These are phyloP conservation scores for Suillus hirtellus DNA, from an alignment of 768 basidiomycete genomes.

Conservation along the genomic window DNA sequence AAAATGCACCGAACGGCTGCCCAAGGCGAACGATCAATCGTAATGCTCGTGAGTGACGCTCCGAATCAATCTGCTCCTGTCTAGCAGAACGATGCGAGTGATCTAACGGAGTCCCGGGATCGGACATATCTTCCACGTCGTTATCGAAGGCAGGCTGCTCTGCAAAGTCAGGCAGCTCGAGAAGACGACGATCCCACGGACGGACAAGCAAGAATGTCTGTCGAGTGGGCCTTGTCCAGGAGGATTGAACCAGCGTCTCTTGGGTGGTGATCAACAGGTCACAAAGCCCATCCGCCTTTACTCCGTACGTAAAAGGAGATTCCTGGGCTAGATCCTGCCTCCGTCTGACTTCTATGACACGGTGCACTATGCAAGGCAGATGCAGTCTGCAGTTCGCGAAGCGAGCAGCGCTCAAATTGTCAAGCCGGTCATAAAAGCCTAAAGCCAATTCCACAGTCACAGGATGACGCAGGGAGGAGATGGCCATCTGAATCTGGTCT, in stretches of 20 bases:
- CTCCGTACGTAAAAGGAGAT: not conserved
- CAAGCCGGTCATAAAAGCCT: not conserved
- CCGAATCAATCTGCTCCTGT: not conserved
- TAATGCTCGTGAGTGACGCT: not conserved
- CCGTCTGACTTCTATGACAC: not conserved
- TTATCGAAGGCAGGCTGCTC: not conserved
- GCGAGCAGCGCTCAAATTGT: not conserved
- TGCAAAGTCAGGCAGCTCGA: not conserved
- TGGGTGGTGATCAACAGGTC: not conserved
- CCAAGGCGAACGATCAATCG: not conserved
- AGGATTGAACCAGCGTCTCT: not conserved
- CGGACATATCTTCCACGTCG: not conserved
- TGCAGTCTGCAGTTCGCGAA: not conserved
- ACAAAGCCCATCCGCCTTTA: not conserved
- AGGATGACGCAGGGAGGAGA: not conserved
- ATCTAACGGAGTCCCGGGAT: not conserved
- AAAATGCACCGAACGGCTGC: not conserved
- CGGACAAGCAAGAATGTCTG: not conserved
- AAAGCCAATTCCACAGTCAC: not conserved
- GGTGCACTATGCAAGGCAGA: not conserved
- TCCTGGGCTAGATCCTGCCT: not conserved
- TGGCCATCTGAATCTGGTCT: not conserved
- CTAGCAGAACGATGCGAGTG: not conserved
- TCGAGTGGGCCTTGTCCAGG: not conserved
- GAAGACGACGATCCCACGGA: not conserved